Percentiles rank a stretch among this genome's conserved stretches.
Conservation (phyloP, 1,284 basidiomycete species). For the Mrakiaceae sp. region DNA sequence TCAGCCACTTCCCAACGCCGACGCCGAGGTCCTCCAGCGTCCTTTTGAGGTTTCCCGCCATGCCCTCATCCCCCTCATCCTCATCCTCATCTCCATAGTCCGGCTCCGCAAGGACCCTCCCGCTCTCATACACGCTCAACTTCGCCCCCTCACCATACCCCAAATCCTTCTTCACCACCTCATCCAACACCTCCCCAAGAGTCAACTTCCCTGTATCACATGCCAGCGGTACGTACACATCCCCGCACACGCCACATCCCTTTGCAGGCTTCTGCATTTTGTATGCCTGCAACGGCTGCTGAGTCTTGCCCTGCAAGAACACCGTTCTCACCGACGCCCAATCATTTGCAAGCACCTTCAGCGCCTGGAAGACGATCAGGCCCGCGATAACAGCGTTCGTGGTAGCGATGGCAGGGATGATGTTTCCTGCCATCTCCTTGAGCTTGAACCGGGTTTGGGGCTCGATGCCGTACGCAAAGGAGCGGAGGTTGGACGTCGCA, state of each 20-base stretch:
- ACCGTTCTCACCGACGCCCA: constrained; percentile 53
- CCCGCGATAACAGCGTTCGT: constrained; percentile 97
- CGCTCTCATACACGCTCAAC: constrained; percentile 69
- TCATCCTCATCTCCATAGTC: constrained; percentile 55
- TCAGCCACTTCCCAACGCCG: constrained; percentile 54
- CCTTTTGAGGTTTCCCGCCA: constrained; percentile 39
- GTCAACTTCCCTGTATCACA: constrained; percentile 57
- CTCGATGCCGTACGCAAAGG: constrained; percentile 77
- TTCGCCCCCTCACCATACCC: constrained; percentile 31
- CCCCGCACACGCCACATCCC: constrained; percentile 71
- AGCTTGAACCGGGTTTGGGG: constrained; percentile 90
- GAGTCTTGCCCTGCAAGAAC: constrained; percentile 60
- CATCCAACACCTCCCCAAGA: constrained; percentile 59
- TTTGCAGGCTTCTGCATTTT: constrained; percentile 54
- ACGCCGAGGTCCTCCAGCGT: constrained; percentile 31
- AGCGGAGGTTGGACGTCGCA: constrained; percentile 83
- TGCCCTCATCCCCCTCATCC: constrained; percentile 38
- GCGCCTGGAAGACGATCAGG: constrained; percentile 80
- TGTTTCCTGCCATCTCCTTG: constrained; percentile 99
- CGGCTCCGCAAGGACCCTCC: constrained; percentile 67
- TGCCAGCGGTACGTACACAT: constrained; percentile 62
- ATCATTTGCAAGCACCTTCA: constrained; percentile 55
- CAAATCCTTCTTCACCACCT: constrained; percentile 37
- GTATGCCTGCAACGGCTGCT: constrained; percentile 59
- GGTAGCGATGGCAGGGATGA: constrained; percentile 96